Evolutionary conservation across 2,329 filamentous ascomycete genomes (phyloP).

Genomic region (Colletotrichum zoysiae): DNA sequence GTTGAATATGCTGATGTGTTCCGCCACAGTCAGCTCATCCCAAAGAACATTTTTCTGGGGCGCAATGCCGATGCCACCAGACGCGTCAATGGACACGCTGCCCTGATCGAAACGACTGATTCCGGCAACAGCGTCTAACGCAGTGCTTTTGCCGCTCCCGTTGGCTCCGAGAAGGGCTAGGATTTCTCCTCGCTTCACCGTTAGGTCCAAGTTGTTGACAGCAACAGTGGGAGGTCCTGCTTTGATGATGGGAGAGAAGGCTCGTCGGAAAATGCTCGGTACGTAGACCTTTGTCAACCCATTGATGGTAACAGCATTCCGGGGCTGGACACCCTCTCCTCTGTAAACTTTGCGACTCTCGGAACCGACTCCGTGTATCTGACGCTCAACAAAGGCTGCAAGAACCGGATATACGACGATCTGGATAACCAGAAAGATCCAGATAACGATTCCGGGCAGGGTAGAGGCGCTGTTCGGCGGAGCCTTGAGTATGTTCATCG

Average conservation of each 20-base stretch:
- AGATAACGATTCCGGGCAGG: constrained; percentile 80
- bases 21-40: constrained; percentile 77
- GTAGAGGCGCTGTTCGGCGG: constrained; percentile 76
- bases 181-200: constrained; percentile 82
- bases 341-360: constrained; percentile 59
- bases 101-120: constrained; percentile 64
- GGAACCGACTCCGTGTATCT: constrained; percentile 64
- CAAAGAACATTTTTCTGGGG: constrained; percentile 84
- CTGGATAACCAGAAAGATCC: constrained; percentile 82
- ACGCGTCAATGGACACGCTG: constrained; percentile 77
- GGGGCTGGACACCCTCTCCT: constrained; percentile 52
- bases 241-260: constrained; percentile 60
- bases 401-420: constrained; percentile 82
- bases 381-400: constrained; percentile 78
- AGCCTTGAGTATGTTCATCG: constrained; percentile 70
- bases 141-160: constrained; percentile 85
- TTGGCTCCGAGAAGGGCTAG: constrained; percentile 79
- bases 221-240: constrained; percentile 77
- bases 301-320: constrained; percentile 75
- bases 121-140: constrained; percentile 49
- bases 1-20: constrained; percentile 79
- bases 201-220: constrained; percentile 79
- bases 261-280: constrained; percentile 71
- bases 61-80: constrained; percentile 78
- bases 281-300: constrained; percentile 83